Conservation (phyloP, 176 grass and related monocot genomes). For the Bromus sterilis region DNA sequence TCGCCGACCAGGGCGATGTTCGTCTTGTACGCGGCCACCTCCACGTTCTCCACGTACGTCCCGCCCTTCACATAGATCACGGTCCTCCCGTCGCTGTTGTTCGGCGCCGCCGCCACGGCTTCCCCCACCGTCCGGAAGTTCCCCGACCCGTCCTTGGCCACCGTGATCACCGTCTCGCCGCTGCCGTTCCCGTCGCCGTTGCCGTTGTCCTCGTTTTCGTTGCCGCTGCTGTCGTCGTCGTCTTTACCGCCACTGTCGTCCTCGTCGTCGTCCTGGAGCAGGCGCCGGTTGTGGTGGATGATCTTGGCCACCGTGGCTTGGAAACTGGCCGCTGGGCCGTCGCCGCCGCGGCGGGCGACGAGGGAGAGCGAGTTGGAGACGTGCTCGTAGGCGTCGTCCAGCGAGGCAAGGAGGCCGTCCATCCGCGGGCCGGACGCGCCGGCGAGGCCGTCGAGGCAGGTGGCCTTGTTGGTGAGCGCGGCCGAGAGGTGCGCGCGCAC, state of each 20-base stretch:
- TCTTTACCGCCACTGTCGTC: neutral
- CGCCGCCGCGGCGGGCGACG: neutral
- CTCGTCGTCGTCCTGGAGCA: conserved; percentile 17
- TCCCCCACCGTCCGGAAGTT: conserved; percentile 57
- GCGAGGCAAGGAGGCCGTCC: conserved; percentile 27
- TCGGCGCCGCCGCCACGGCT: conserved; percentile 54
- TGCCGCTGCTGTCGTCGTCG: neutral
- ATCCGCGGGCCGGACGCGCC: conserved; percentile 16
- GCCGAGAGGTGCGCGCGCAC: conserved; percentile 50
- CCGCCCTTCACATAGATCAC: conserved; percentile 58
- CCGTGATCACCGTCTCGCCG: conserved; percentile 38
- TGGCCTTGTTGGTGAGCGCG: conserved; percentile 63
- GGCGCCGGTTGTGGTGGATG: conserved; percentile 24
- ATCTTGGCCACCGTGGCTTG: neutral
- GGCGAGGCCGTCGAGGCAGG: conserved; percentile 56
- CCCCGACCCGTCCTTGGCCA: conserved; percentile 56
- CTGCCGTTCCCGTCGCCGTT: neutral
- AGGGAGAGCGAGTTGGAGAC: conserved; percentile 73
- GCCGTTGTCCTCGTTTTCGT: neutral
- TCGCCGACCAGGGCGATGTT: conserved; percentile 61
- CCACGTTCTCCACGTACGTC: conserved; percentile 79
- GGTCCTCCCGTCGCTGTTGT: conserved; percentile 37
- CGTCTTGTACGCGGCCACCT: conserved; percentile 39
- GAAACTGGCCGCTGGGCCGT: neutral
- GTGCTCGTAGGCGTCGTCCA: conserved; percentile 49